Base-by-base conservation (phyloP, 148 eudicot genomes). In the Vaccinium macrocarpon region DNA sequence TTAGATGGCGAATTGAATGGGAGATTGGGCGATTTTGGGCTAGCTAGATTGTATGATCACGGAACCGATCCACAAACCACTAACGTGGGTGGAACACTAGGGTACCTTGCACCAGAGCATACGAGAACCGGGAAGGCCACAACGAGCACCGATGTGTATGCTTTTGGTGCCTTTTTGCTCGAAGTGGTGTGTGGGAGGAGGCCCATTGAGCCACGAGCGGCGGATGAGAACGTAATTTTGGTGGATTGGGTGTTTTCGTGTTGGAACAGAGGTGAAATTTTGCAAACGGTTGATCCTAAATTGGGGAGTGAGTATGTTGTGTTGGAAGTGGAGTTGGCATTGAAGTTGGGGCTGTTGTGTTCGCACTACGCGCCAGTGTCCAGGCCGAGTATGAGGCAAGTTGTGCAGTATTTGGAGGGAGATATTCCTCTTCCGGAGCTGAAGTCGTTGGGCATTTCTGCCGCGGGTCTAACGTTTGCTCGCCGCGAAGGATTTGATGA, bases 261-360 rank as follows among this genome's bases (percentile, higher is more conserved):
- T 1, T 83, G 85, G 85, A 76, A 25, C 14, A 23, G 13, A 83
- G 81, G 73, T 6, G 49, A 83, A 2, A 48, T 83, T 46, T 7
- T 75, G 25, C 23, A n/a, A 13, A 79, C 56, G 8, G 27, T 76
- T 75, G 85, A 83, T 83, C 25, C 53, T 1, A 76, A 83, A 6
- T 75, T 83, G 85, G 56, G 55, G 59, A 14, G 46, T 18, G 62
- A 83, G 0, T 83, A 56, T 83, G 85, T 75, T 5, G 46, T 4
- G 14, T 73, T 48, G 38, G 56, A 83, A 83, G 85, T 76, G 42
- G 85, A 83, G 73, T 76, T 91, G 74, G 88, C 79, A 0, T 73
- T 91, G 87, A 91, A 88, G 78, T 57, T 90, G 11, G 93, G 90
- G 11, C 76, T 91, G 86, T 52, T 91, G 2, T 91, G 93, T 66